phyloP scores from a whole-genome alignment of 2,329 filamentous ascomycete species.

The Ceratocystis destructans region DNA sequence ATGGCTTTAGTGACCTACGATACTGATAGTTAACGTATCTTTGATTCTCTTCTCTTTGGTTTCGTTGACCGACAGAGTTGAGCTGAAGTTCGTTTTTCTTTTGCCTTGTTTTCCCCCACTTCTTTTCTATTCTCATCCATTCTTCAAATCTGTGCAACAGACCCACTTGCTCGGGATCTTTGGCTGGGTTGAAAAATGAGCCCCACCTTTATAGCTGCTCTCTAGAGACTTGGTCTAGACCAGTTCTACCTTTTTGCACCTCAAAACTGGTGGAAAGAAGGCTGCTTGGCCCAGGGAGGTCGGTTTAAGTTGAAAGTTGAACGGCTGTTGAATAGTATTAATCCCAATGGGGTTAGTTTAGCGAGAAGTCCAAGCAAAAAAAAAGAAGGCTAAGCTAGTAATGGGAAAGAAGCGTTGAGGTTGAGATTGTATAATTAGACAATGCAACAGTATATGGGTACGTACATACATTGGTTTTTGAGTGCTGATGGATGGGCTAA shows the following conservation, averaged over 20 bases:
- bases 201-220: constrained; percentile 2
- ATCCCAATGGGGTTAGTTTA: constrained; percentile 10
- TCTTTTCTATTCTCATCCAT: background rate
- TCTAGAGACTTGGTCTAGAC: constrained; percentile 15
- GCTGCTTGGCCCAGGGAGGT: background rate
- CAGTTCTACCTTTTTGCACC: background rate
- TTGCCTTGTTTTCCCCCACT: background rate
- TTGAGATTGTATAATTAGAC: constrained; percentile 11
- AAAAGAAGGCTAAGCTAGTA: background rate
- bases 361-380: background rate
- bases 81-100: background rate
- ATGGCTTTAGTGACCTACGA: no score
- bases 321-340: constrained; percentile 8
- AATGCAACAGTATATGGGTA: background rate
- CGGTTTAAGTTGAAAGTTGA: constrained; percentile 2
- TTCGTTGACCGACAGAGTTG: no score
- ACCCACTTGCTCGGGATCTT: constrained; percentile 12
- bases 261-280: background rate
- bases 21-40: no score
- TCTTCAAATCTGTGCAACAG: constrained; percentile 6
- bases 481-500: background rate
- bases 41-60: no score
- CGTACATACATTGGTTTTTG: background rate
- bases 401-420: constrained; percentile 18
- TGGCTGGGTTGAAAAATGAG: background rate